phyloP scores from a whole-genome alignment of 2,329 filamentous ascomycete species.

The Drechslerella stenobrocha region DNA sequence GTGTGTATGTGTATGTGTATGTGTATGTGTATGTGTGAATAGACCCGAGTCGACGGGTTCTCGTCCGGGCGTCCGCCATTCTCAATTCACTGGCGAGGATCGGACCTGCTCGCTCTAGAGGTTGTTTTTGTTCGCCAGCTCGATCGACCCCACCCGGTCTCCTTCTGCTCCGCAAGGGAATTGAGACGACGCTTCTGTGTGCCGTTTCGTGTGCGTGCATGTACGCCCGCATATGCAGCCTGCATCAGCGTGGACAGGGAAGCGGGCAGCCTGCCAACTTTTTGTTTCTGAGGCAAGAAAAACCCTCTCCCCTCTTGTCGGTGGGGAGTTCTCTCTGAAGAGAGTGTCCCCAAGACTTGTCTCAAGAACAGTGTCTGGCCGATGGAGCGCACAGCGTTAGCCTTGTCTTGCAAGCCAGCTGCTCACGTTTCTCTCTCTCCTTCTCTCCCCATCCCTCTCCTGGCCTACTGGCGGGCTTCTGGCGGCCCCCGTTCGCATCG shows the following conservation, averaged over 20 bases:
- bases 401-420: too few relatives aligned
- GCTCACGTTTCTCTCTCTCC: background rate
- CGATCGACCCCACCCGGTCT: background rate
- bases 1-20: background rate
- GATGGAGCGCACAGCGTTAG: too few relatives aligned
- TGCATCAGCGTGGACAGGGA: constrained; percentile 9
- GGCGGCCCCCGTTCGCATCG: too few relatives aligned
- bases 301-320: too few relatives aligned
- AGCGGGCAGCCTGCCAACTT: constrained; percentile 29
- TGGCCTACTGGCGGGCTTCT: too few relatives aligned
- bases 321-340: too few relatives aligned
- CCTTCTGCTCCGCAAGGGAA: constrained; percentile 4
- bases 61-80: too few relatives aligned
- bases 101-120: background rate
- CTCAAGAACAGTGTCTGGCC: too few relatives aligned
- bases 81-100: background rate
- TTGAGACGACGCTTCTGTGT: constrained; percentile 15
- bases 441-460: background rate
- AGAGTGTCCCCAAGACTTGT: too few relatives aligned
- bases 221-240: constrained; percentile 5
- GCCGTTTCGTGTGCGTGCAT: constrained; percentile 47
- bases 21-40: background rate
- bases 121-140: background rate
- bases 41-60: too few relatives aligned
- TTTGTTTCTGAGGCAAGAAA: constrained; percentile 20